Base-by-base conservation (phyloP, 2,329 filamentous ascomycete genomes). In the Lanzia echinophila region DNA sequence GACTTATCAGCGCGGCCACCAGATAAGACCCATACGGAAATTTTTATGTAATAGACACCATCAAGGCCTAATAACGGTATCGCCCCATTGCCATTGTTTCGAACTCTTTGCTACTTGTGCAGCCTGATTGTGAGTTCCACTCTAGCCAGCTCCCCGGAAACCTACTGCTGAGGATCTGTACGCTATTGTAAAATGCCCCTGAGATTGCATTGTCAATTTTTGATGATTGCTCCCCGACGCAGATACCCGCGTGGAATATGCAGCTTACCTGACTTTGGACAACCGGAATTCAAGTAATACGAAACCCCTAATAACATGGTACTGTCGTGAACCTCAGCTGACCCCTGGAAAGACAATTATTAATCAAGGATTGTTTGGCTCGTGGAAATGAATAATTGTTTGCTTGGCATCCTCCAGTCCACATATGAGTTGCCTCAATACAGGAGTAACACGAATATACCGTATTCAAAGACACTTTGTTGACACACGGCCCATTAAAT, bases 71-170 rank as follows among this genome's bases (percentile, higher is more conserved):
- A 6, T 15, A n/a, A 8, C 36, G 6, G n/a, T n/a, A 7, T 17
- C 15, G 36, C 36, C 11, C 5, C 13, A 17, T 15, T 19, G 20
- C 17, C 19, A 53, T 47, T 53, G 19, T 39, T 36, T 38, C 19
- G 22, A 47, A 38, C 19, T 2, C 13, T 28, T 22, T 6, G 19
- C 10, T 39, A 38, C 10, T 33, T 6, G 50, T 53, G 28, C 12
- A 13, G 31, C 33, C 15, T 41, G 36, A 39, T 34, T 53, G 17
- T 13, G 50, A 36, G 50, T 48, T 15, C 39, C 50, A 28, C n/a
- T 53, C 17, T 38, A 24, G 22, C 34, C 43, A 53, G 50, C 43
- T 33, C 45, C 17, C 42, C 55, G 57, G 57, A 48, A 55, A 53
- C 48, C 20, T 58, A 47, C 51, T 43, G 39, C n/a, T 51, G 49